These are phyloP conservation scores for Penicillium pancosmium DNA, from an alignment of 495 filamentous ascomycete species.

Conservation along the genomic window DNA sequence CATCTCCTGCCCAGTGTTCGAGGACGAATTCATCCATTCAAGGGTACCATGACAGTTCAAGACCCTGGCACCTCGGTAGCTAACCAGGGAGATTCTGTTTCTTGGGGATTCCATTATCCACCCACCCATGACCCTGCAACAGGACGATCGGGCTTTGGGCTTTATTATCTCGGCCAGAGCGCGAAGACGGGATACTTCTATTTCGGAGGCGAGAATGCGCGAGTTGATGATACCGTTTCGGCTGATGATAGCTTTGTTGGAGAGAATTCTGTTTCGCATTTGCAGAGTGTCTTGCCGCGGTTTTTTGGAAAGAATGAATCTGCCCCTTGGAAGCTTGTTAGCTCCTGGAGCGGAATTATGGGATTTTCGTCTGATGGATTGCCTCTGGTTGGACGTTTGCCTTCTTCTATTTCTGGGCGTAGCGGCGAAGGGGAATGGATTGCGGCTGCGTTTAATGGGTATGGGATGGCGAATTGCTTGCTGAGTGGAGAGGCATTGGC, in stretches of 20 bases:
- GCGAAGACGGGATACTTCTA: conserved; percentile 47
- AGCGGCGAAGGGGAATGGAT: conserved; percentile 52
- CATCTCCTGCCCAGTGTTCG: conserved; percentile 68
- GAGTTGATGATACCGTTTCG: conserved; percentile 59
- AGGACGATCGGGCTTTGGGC: conserved; percentile 56
- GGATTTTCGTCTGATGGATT: conserved; percentile 69
- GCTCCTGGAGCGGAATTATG: conserved; percentile 84
- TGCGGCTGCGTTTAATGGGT: conserved; percentile 69
- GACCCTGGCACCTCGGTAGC: conserved; percentile 46
- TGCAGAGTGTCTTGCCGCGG: conserved; percentile 25
- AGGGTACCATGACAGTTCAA: conserved; percentile 74
- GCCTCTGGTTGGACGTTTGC: conserved; percentile 73
- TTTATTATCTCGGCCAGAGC: conserved; percentile 80
- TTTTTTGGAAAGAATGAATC: conserved; percentile 45
- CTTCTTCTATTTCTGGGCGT: conserved; percentile 45
- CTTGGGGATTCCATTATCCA: conserved; percentile 41
- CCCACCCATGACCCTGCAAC: conserved; percentile 20
- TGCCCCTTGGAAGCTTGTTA: conserved; percentile 32
- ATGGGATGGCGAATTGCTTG: conserved; percentile 81
- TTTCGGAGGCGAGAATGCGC: conserved; percentile 60
- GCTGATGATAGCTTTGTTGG: conserved; percentile 55
- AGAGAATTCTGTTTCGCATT: conserved; percentile 28
- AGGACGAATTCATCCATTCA: conserved; percentile 75
- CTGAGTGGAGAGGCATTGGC: conserved; percentile 68
- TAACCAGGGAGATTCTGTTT: conserved; percentile 26